These are phyloP conservation scores for Luffa aegyptiaca DNA, from an alignment of 306 rosid species.

Conservation along the genomic window DNA sequence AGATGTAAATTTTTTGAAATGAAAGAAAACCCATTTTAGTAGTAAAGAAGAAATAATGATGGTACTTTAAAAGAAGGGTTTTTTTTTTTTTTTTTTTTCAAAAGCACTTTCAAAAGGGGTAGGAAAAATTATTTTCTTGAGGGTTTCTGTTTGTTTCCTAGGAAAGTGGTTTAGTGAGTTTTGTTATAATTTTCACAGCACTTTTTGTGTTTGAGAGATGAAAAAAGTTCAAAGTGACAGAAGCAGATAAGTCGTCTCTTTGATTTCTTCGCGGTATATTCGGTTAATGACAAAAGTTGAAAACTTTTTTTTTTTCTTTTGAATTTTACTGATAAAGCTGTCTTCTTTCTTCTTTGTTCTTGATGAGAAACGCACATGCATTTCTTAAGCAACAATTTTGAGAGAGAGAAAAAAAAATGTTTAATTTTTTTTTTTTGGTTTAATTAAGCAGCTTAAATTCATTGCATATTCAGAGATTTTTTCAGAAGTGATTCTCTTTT, in stretches of 20 bases:
- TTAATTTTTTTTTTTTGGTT: neutral
- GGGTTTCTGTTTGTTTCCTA: slow-evolving; percentile 7
- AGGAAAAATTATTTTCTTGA: neutral
- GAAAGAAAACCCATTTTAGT: neutral
- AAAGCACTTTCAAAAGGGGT: neutral
- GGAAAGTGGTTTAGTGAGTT: neutral
- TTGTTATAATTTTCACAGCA: neutral
- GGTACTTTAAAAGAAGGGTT: neutral
- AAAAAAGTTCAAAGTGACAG: neutral
- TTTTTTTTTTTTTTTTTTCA: neutral
- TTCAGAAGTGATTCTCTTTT: neutral
- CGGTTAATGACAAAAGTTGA: neutral
- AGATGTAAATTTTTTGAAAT: neutral
- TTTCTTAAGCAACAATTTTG: neutral
- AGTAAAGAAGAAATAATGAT: neutral
- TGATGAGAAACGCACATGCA: slow-evolving; percentile 2
- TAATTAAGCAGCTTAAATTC: neutral
- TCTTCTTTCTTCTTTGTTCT: neutral
- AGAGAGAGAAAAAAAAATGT: neutral
- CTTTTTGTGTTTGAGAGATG: neutral
- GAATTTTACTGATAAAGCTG: slow-evolving; percentile 6
- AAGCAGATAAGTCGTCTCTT: neutral
- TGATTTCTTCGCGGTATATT: neutral
- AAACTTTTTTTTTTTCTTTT: neutral
- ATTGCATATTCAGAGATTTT: neutral